Evolutionary conservation across 2,329 filamentous ascomycete species (phyloP).

Genomic region (Beauveria brongniartii): DNA sequence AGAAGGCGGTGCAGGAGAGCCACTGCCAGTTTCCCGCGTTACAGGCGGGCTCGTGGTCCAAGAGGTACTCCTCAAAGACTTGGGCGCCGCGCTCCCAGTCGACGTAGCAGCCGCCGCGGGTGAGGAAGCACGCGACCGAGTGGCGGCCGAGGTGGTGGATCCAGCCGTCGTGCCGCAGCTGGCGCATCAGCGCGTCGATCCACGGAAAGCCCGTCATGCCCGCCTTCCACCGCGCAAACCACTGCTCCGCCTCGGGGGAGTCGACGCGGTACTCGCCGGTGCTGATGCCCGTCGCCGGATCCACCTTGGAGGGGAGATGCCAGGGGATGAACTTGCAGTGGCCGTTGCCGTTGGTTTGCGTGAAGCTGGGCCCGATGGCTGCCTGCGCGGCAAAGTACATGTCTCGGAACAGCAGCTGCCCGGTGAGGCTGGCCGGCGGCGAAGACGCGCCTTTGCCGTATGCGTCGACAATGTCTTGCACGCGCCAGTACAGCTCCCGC

Average conservation of each 20-base stretch:
- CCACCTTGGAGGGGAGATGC: conserved; percentile 60
- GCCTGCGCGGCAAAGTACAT: conserved; percentile 80
- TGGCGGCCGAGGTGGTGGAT: conserved; percentile 73
- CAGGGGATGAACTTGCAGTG: conserved; percentile 69
- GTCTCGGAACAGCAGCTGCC: conserved; percentile 69
- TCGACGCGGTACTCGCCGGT: conserved; percentile 59
- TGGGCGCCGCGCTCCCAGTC: conserved; percentile 73
- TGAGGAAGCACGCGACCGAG: conserved; percentile 74
- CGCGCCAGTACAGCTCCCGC: conserved; percentile 65
- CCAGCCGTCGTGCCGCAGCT: conserved; percentile 65
- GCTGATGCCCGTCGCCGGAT: conserved; percentile 33
- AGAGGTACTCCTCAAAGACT: conserved; percentile 67
- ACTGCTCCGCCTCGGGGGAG: conserved; percentile 50
- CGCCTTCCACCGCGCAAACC: conserved; percentile 60
- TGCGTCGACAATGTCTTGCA: conserved; percentile 51
- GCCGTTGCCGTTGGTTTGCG: conserved; percentile 56
- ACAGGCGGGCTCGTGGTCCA: conserved; percentile 68
- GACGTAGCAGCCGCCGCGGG: conserved; percentile 68
- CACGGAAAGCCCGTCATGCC: conserved; percentile 70
- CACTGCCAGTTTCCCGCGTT: conserved; percentile 75
- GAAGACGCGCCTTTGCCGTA: conserved; percentile 49
- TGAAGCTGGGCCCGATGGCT: conserved; percentile 54
- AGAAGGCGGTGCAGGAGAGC: conserved; percentile 70
- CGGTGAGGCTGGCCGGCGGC: conserved; percentile 61
- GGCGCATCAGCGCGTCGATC: conserved; percentile 75